Conservation (phyloP, 345 rosid genomes). For the Cardamine resedifolia region DNA sequence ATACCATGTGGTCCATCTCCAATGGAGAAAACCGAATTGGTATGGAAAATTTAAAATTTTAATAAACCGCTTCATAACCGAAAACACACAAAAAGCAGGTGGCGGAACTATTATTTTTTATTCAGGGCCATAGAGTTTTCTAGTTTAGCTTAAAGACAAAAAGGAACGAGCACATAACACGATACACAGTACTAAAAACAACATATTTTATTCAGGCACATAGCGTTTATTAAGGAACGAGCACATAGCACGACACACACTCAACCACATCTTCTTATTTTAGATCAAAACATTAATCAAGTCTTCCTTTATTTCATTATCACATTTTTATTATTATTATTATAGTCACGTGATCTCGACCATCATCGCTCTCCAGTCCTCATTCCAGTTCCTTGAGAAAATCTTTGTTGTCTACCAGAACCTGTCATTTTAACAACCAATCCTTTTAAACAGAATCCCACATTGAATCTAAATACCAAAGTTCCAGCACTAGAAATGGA, state of each 20-base stretch:
- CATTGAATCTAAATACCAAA: not conserved
- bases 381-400: slow-evolving; percentile 78
- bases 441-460: not conserved
- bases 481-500: not conserved
- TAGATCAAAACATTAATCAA: not conserved
- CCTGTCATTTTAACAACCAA: slow-evolving; percentile 44
- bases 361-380: slow-evolving; percentile 9
- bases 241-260: slow-evolving; percentile 15
- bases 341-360: slow-evolving; percentile 10
- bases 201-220: not conserved
- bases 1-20: too few relatives aligned
- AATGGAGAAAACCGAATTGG: not conserved
- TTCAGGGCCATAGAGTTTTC: not conserved
- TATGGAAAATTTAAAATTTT: not conserved
- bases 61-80: slow-evolving; percentile 14
- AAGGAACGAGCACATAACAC: not conserved
- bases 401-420: slow-evolving; percentile 92
- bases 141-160: slow-evolving; percentile 1
- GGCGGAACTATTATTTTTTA: slow-evolving; percentile 8
- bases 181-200: not conserved
- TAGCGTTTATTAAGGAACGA: not conserved
- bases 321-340: slow-evolving; percentile 11
- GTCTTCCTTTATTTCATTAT: slow-evolving; percentile 11
- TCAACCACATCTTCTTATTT: slow-evolving; percentile 11
- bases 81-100: slow-evolving; percentile 4